Base-by-base conservation (phyloP, 2,329 filamentous ascomycete species). In the Nothophaeocryptopus gaeumannii region DNA sequence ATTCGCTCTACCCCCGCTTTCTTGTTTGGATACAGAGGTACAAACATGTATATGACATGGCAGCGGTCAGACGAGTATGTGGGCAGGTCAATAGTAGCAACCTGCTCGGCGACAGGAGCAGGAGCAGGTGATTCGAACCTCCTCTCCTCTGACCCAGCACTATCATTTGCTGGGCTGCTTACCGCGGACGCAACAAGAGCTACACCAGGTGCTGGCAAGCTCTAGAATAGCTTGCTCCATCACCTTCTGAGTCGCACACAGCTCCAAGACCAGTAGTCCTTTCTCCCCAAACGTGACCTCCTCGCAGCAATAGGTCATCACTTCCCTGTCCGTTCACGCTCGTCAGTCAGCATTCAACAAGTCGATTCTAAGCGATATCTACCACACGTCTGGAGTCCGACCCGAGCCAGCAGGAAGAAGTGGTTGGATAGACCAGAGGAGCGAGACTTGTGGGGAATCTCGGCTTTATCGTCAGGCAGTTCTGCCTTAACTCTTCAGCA, bases 11-110 rank as follows among this genome's bases (percentile, higher is more conserved):
- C 37, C 39, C 29, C 37, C 35, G 39, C 45, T 20, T 46, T 41
- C 48, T 44, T 44, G 49, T 44, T 45, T 3, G 20, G 33, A 46
- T 51, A 51, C 49, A 42, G 34, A 51, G 49, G 49, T 51, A 51
- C 49, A 26, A 26, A 26, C 20, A 26, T 26, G 20, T 26, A 26
- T 26, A 26, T 26, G 20, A 26, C 20, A 36, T 51, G 43, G 47
- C 49, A 43, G 39, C 39, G 49, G 49, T 51, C 49, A 51, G 42
- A 37, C 38, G 49, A 43, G 40, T 33, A 26, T 3, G 20, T 26
- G 3, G 20, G 20, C 20, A 26, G 20, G 20, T 4, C 20, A 26
- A 26, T 7, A 7, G 20, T 3, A 26, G 7, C 20, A 7, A 26
- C 20, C 20, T 26, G 20, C 4, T 7, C 20, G 20, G 20, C 7